These are phyloP conservation scores for Phytophthora constricta DNA, from an alignment of 352 stramenopile species.

Conservation along the genomic window DNA sequence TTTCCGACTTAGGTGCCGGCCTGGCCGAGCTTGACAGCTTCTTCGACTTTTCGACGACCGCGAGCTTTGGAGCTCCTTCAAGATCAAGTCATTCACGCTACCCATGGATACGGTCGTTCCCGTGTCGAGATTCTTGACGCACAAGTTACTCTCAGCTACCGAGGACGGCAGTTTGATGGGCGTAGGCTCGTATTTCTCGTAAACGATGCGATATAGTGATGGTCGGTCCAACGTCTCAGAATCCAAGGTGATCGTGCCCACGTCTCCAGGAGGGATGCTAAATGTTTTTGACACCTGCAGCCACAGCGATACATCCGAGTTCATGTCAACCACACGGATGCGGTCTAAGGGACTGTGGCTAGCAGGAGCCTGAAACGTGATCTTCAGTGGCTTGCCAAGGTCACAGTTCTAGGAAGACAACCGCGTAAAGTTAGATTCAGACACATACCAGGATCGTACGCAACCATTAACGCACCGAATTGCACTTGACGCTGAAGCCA, in stretches of 20 bases:
- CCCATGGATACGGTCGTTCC: slow-evolving; percentile 78
- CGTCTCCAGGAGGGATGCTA: slow-evolving; percentile 72
- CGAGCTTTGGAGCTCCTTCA: slow-evolving; percentile 73
- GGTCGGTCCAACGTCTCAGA: slow-evolving; percentile 79
- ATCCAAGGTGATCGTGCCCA: slow-evolving; percentile 85
- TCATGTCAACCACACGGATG: slow-evolving; percentile 88
- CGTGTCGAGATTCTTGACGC: slow-evolving; percentile 85
- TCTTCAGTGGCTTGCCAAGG: slow-evolving; percentile 78
- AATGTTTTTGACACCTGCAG: slow-evolving; percentile 89
- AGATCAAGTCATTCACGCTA: slow-evolving; percentile 79
- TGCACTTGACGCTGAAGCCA: slow-evolving; percentile 77
- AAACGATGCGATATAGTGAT: slow-evolving; percentile 87
- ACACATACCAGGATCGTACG: not conserved
- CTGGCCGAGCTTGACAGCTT: slow-evolving; percentile 68
- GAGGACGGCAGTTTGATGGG: slow-evolving; percentile 59
- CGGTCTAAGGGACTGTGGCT: slow-evolving; percentile 79
- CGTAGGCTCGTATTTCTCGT: slow-evolving; percentile 87
- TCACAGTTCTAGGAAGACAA: slow-evolving; percentile 64
- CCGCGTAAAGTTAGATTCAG: slow-evolving; percentile 5
- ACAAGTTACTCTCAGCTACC: slow-evolving; percentile 70
- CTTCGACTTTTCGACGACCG: slow-evolving; percentile 55
- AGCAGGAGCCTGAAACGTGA: slow-evolving; percentile 76
- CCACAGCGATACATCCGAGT: slow-evolving; percentile 80
- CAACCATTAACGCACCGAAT: slow-evolving; percentile 53
- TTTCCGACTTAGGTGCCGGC: slow-evolving; percentile 69